A percentile compares a stretch with the other conserved stretches of the same genome.
These are phyloP conservation scores for Fusarium duplospermum DNA, from an alignment of 2,329 filamentous ascomycete species.

Conservation along the genomic window DNA sequence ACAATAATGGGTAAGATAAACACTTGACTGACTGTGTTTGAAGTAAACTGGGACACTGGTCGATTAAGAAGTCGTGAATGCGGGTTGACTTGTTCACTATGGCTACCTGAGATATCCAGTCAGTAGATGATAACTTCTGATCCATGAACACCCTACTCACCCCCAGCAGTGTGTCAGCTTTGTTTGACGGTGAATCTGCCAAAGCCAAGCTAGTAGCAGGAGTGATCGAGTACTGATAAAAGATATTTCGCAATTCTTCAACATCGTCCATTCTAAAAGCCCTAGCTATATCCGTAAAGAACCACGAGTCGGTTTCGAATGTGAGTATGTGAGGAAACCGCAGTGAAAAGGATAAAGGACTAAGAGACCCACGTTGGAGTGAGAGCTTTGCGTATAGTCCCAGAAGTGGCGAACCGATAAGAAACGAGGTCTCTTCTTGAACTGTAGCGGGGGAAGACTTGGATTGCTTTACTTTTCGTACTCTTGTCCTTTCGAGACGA, in stretches of 20 bases:
- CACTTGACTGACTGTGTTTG: neutral
- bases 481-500: neutral
- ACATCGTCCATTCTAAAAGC: neutral
- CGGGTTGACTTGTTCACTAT: neutral
- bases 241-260: neutral
- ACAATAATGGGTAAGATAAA: neutral
- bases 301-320: neutral
- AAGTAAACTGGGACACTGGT: neutral
- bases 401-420: slow-evolving; percentile 1
- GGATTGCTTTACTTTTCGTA: neutral
- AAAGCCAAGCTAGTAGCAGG: neutral
- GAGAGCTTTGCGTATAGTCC: slow-evolving; percentile 1
- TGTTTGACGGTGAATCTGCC: neutral
- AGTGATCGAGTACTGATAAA: neutral
- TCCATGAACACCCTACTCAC: neutral
- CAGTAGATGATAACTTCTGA: neutral
- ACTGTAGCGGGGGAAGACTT: neutral
- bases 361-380: neutral
- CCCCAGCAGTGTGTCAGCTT: neutral
- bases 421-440: slow-evolving; percentile 1
- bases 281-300: neutral
- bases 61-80: neutral
- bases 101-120: neutral
- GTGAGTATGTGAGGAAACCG: neutral
- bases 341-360: neutral